Evolutionary conservation across 495 filamentous ascomycete species (phyloP).

Genomic region (Thozetella sp.): DNA sequence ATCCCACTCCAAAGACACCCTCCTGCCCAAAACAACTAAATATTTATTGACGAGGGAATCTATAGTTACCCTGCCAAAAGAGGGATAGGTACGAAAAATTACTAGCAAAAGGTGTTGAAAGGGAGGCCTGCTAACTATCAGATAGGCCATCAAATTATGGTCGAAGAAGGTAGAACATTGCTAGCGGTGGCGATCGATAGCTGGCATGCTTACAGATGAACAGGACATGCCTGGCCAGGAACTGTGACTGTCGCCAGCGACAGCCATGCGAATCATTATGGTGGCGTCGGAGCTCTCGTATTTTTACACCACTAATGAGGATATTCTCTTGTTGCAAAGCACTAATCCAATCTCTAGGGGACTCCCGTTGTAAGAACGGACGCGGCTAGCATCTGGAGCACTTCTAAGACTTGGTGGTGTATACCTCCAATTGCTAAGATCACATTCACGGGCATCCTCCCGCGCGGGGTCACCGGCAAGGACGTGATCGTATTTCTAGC

Average conservation of each 20-base stretch:
- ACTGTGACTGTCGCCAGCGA: conserved; percentile 83
- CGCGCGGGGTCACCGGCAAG: conserved; percentile 86
- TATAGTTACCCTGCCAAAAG: neutral
- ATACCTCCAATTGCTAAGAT: conserved; percentile 84
- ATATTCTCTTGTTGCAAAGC: neutral
- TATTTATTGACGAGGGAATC: neutral
- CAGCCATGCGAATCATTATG: conserved; percentile 88
- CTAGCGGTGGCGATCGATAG: neutral
- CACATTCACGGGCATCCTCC: conserved; percentile 74
- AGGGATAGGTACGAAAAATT: neutral
- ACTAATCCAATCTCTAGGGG: conserved; percentile 42
- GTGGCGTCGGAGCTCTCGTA: conserved; percentile 80
- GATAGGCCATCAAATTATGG: conserved; percentile 38
- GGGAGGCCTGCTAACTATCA: neutral
- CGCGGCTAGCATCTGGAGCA: conserved; percentile 86
- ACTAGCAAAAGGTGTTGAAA: neutral
- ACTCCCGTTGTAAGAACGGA: conserved; percentile 88
- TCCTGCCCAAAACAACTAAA: neutral
- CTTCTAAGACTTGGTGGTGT: conserved; percentile 84
- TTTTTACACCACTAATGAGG: too few relatives aligned
- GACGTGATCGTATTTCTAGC: conserved; percentile 93
- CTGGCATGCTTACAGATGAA: neutral
- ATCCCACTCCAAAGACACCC: too few relatives aligned
- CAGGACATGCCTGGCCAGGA: conserved; percentile 67
- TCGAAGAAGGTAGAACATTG: conserved; percentile 26